phyloP scores from a whole-genome alignment of 805 yeast species.

The Saccharomyces kudriavzevii region DNA sequence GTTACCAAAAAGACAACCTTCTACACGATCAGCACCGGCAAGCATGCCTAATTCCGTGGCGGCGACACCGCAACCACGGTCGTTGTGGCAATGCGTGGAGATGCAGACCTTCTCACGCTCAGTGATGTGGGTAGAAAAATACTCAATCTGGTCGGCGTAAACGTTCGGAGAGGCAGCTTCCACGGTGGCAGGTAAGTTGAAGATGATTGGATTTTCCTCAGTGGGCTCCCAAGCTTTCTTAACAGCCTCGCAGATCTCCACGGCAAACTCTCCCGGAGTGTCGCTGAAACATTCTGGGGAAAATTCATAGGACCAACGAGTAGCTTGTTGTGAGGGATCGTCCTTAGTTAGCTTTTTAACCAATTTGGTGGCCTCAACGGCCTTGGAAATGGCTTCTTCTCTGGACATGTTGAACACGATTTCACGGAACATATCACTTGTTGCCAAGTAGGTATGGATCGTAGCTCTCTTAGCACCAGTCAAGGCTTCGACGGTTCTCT shows the following conservation, averaged over 20 bases:
- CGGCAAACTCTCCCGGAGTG: constrained; percentile 64
- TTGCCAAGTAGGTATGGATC: constrained; percentile 67
- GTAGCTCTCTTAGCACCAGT: constrained; percentile 67
- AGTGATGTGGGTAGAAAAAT: constrained; percentile 55
- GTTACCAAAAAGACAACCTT: constrained; percentile 75
- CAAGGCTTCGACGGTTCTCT: constrained; percentile 65
- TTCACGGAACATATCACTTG: constrained; percentile 67
- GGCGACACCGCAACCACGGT: constrained; percentile 79
- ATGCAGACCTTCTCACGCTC: constrained; percentile 66
- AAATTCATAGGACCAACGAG: constrained; percentile 65
- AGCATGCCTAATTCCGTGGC: constrained; percentile 68
- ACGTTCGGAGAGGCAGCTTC: constrained; percentile 70
- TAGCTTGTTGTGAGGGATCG: constrained; percentile 55
- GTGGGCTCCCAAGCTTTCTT: constrained; percentile 74
- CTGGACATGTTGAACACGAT: constrained; percentile 67
- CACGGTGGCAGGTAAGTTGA: constrained; percentile 75
- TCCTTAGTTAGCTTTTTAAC: constrained; percentile 67
- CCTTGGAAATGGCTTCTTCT: constrained; percentile 59
- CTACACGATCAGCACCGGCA: constrained; percentile 84
- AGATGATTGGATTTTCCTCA: constrained; percentile 63
- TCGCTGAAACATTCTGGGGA: constrained; percentile 75
- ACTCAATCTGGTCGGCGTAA: constrained; percentile 76
- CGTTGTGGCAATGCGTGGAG: constrained; percentile 71
- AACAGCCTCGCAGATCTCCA: constrained; percentile 73
- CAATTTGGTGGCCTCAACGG: constrained; percentile 61